Percentiles rank a stretch among this genome's conserved stretches.
Conservation (phyloP, 2,329 filamentous ascomycete species). For the Ophiostoma australiae region DNA sequence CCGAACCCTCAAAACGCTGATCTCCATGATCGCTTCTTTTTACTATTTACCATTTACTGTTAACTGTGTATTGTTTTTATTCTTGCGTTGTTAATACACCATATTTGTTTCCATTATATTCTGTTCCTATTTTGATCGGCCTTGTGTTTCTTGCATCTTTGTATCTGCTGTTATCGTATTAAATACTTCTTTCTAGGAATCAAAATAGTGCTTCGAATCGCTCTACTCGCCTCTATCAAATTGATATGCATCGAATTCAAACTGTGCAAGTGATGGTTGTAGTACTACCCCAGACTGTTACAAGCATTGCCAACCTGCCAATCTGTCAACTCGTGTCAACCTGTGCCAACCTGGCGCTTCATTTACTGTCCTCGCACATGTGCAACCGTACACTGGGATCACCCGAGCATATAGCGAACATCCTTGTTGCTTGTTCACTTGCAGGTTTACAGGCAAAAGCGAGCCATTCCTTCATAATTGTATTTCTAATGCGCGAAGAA, state of each 20-base stretch:
- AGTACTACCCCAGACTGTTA: not conserved
- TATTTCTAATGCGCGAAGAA: too few species aligned
- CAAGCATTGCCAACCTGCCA: not conserved
- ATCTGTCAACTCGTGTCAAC: not conserved
- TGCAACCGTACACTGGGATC: not conserved
- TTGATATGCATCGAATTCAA: not conserved
- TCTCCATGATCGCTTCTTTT: not conserved
- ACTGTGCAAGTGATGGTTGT: too few species aligned
- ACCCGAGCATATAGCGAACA: not conserved
- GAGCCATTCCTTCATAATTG: too few species aligned
- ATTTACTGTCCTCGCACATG: not conserved
- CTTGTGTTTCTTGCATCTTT: not conserved
- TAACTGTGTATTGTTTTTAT: not conserved
- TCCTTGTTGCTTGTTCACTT: not conserved
- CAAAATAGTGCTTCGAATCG: not conserved
- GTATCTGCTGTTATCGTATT: not conserved
- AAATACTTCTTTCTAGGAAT: not conserved
- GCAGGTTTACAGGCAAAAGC: too few species aligned
- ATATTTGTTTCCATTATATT: not conserved
- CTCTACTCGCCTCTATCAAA: not conserved
- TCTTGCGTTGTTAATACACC: not conserved
- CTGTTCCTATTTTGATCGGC: not conserved
- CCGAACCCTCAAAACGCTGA: not conserved
- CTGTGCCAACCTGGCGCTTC: not conserved
- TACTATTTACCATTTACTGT: not conserved